A percentile compares a stretch with the other conserved stretches of the same genome.
These are phyloP conservation scores for Suhomyces ambrosiae DNA, from an alignment of 1,139 yeast genomes.

Conservation along the genomic window DNA sequence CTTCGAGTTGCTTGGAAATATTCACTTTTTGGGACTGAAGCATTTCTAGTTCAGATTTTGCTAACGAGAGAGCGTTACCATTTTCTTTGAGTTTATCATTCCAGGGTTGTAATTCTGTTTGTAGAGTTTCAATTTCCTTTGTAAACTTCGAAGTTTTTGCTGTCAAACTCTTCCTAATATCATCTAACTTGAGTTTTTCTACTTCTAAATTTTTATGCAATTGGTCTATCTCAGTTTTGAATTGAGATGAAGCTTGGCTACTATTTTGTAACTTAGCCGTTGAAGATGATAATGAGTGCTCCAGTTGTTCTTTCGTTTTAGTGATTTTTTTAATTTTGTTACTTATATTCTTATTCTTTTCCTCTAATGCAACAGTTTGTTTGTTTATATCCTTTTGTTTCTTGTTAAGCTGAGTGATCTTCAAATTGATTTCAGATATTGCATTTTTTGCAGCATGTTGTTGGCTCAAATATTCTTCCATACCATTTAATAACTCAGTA, in stretches of 20 bases:
- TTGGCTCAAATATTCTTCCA: constrained; percentile 42
- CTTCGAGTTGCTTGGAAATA: constrained; percentile 48
- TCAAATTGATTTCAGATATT: constrained; percentile 29
- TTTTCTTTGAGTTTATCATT: constrained; percentile 65
- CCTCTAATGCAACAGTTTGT: constrained; percentile 70
- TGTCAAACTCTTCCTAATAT: constrained; percentile 66
- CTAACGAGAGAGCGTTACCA: constrained; percentile 65
- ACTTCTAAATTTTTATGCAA: constrained; percentile 47
- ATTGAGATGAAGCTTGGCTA: constrained; percentile 45
- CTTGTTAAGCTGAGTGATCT: constrained; percentile 39
- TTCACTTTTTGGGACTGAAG: constrained; percentile 50
- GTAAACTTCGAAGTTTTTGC: constrained; percentile 72
- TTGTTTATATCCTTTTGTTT: constrained; percentile 41
- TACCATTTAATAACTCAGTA: constrained; percentile 42
- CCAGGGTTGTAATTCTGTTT: constrained; percentile 82
- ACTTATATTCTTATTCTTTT: constrained; percentile 65
- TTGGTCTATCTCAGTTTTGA: constrained; percentile 43
- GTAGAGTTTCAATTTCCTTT: constrained; percentile 61
- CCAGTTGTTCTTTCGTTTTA: constrained; percentile 47
- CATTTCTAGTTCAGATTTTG: constrained; percentile 66
- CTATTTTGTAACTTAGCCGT: constrained; percentile 50
- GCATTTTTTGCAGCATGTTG: constrained; percentile 33
- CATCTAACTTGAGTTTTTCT: constrained; percentile 61
- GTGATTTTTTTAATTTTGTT: constrained; percentile 63
- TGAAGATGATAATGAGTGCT: constrained; percentile 42